Percentiles rank a stretch among this genome's conserved stretches.
Evolutionary conservation across 2,329 filamentous ascomycete species (phyloP).

Genomic region (Exophiala aquamarina): DNA sequence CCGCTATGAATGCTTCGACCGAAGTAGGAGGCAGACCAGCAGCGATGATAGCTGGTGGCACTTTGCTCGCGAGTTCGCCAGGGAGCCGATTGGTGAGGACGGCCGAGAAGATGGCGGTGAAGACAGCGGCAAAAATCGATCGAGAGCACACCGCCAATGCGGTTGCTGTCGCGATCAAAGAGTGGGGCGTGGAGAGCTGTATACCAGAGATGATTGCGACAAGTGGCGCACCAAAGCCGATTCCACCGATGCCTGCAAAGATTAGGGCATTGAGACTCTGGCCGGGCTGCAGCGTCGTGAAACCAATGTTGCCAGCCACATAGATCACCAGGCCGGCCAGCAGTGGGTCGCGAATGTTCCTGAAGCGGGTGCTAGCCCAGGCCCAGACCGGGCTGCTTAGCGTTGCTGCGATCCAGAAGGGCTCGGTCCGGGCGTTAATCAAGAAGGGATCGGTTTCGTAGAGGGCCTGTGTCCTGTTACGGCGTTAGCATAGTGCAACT

Average conservation of each 20-base stretch:
- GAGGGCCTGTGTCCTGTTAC: conserved; percentile 12
- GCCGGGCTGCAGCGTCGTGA: conserved; percentile 16
- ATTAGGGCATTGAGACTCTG: conserved; percentile 6
- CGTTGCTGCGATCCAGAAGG: conserved; percentile 19
- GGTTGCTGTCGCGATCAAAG: conserved; percentile 12
- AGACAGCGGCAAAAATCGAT: conserved; percentile 20
- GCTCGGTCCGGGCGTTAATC: conserved; percentile 13
- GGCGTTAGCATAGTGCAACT: too few species aligned
- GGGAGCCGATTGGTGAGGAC: conserved; percentile 16
- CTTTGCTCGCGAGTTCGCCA: too few species aligned
- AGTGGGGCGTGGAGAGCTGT: conserved; percentile 10
- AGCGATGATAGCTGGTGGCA: conserved; percentile 13
- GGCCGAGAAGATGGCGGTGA: conserved; percentile 23
- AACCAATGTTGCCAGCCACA: conserved; percentile 4
- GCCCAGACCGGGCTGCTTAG: conserved; percentile 21
- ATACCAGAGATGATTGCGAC: conserved; percentile 11
- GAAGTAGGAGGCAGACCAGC: conserved; percentile 17
- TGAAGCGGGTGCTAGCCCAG: conserved; percentile 16
- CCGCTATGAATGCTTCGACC: conserved; percentile 7
- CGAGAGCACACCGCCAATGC: conserved; percentile 21
- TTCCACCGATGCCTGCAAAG: conserved; percentile 9
- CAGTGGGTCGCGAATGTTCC: conserved; percentile 22
- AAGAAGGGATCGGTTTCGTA: conserved; percentile 22
- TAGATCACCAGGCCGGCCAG: conserved; percentile 16
- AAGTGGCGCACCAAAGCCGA: conserved; percentile 12